A percentile compares a stretch with the other conserved stretches of the same genome.
Evolutionary conservation across 352 stramenopile species (phyloP).

Genomic region (Peronospora belbahrii): DNA sequence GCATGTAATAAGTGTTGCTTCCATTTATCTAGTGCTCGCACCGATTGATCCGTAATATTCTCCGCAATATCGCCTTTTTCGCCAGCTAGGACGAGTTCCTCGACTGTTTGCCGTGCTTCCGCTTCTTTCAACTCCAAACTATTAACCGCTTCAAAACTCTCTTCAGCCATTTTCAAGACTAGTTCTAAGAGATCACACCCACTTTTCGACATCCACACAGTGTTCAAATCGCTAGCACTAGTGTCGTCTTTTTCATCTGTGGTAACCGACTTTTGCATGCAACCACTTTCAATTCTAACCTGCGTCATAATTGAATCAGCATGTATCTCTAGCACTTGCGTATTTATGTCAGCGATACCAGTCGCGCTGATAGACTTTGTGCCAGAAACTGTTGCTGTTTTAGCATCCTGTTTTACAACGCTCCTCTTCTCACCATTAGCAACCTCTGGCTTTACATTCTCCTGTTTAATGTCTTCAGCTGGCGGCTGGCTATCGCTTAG

Average conservation of each 20-base stretch:
- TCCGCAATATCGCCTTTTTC: constrained; percentile 20
- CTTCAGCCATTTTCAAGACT: constrained; percentile 51
- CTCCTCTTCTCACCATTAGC: constrained; percentile 2
- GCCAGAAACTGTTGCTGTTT: background rate
- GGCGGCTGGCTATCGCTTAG: background rate
- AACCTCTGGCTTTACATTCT: constrained; percentile 4
- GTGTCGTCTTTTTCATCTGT: constrained; percentile 22
- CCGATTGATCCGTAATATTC: constrained; percentile 53
- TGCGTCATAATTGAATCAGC: constrained; percentile 51
- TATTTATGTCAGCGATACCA: constrained; percentile 4
- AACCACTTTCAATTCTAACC: constrained; percentile 64
- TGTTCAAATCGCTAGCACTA: constrained; percentile 17
- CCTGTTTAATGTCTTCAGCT: constrained; percentile 4
- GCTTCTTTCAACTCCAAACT: constrained; percentile 64
- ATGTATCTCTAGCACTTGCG: constrained; percentile 22
- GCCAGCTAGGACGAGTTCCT: constrained; percentile 42
- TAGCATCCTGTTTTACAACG: background rate
- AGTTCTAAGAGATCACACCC: constrained; percentile 43
- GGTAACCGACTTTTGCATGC: constrained; percentile 36
- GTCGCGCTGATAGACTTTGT: constrained; percentile 10
- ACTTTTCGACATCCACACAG: constrained; percentile 20
- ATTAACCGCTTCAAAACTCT: constrained; percentile 55
- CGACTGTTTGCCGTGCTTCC: constrained; percentile 43
- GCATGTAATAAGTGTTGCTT: constrained; percentile 48
- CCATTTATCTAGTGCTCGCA: constrained; percentile 66